phyloP scores from a whole-genome alignment of 1,284 basidiomycete species.

The Ceratobasidium theobromae region DNA sequence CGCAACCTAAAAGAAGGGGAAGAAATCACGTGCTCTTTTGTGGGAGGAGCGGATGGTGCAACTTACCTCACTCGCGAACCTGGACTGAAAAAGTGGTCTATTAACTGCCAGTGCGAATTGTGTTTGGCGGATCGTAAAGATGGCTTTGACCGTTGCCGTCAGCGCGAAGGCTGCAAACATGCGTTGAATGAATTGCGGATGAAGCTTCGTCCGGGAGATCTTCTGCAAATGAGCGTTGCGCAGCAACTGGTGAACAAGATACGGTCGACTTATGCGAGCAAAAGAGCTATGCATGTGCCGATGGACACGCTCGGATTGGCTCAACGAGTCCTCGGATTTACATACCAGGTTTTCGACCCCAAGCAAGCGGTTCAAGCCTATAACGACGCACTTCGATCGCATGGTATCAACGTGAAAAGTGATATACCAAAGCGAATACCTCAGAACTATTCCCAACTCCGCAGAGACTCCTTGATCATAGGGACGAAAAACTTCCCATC shows the following conservation, averaged over 20 bases:
- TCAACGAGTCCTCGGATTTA: background rate
- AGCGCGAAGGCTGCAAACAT: background rate
- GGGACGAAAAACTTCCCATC: background rate
- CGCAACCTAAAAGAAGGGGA: constrained; percentile 16
- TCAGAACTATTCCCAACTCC: background rate
- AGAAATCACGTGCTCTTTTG: constrained; percentile 19
- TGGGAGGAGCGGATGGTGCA: background rate
- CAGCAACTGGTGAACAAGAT: background rate
- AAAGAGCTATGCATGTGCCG: background rate
- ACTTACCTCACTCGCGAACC: background rate
- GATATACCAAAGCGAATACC: background rate
- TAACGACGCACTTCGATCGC: background rate
- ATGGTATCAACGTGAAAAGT: background rate
- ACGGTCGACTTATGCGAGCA: background rate
- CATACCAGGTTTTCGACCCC: background rate
- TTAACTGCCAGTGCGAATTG: constrained; percentile 24
- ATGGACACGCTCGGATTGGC: background rate
- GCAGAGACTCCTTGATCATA: background rate
- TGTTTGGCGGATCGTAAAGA: constrained; percentile 31
- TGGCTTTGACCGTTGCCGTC: constrained; percentile 7
- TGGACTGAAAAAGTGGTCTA: background rate
- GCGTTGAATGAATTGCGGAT: background rate
- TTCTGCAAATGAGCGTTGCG: background rate
- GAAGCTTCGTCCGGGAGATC: background rate
- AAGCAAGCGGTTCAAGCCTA: background rate